These are phyloP conservation scores for Rhodotorula mucilaginosa DNA, from an alignment of 1,284 basidiomycete genomes.

Conservation along the genomic window DNA sequence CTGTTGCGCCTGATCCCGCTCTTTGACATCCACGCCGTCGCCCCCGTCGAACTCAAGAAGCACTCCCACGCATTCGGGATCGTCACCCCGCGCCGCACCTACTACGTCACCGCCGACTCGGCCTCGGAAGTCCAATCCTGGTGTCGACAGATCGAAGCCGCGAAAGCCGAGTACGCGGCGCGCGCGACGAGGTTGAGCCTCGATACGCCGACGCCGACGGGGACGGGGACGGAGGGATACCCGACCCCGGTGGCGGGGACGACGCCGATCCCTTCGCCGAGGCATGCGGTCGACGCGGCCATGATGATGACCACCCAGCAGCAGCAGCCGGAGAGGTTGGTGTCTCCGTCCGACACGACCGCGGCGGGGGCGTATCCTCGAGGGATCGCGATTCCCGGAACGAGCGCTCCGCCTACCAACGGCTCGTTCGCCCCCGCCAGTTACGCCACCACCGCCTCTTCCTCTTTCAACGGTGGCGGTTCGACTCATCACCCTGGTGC, in stretches of 20 bases:
- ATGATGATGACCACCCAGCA: slow-evolving; percentile 4
- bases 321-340: too few relatives aligned
- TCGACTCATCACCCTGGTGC: neutral
- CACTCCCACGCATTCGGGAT: slow-evolving; percentile 88
- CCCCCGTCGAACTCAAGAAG: slow-evolving; percentile 81
- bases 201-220: slow-evolving; percentile 46
- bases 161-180: slow-evolving; percentile 63
- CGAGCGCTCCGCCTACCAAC: neutral
- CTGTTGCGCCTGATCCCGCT: slow-evolving; percentile 86
- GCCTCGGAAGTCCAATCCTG: slow-evolving; percentile 73
- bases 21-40: slow-evolving; percentile 84
- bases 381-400: slow-evolving; percentile 9
- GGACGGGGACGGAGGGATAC: slow-evolving; percentile 44
- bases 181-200: slow-evolving; percentile 58
- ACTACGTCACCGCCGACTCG: slow-evolving; percentile 79
- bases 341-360: too few relatives aligned
- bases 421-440: slow-evolving; percentile 5
- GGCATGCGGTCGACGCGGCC: neutral
- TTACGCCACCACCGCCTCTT: slow-evolving; percentile 15
- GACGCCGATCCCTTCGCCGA: slow-evolving; percentile 19
- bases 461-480: neutral
- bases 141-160: slow-evolving; percentile 71
- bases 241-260: slow-evolving; percentile 13
- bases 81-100: slow-evolving; percentile 87
- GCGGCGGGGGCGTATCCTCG: too few relatives aligned